Evolutionary conservation across 2,329 filamentous ascomycete species (phyloP).

Genomic region (Clonostachys sp.): DNA sequence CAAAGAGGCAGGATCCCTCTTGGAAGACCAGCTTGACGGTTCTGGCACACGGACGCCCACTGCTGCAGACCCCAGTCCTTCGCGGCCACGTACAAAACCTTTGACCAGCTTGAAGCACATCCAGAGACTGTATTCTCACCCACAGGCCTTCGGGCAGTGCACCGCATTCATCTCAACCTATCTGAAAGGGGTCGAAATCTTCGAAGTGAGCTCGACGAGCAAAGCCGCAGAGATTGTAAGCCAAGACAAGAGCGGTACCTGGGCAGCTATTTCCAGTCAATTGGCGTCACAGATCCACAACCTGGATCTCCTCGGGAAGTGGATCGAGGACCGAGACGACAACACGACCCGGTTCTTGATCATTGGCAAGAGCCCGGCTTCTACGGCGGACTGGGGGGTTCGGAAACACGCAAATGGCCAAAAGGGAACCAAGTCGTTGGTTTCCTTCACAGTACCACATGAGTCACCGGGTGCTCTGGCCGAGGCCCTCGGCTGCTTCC

Average conservation of each 20-base stretch:
- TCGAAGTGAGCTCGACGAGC: constrained; percentile 83
- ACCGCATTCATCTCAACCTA: constrained; percentile 65
- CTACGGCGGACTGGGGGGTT: background rate
- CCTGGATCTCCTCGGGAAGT: constrained; percentile 63
- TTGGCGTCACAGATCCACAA: constrained; percentile 66
- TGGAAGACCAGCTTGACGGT: constrained; percentile 17
- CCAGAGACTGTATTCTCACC: constrained; percentile 81
- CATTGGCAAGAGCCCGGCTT: constrained; percentile 34
- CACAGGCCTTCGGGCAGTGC: constrained; percentile 94
- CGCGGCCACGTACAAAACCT: constrained; percentile 41
- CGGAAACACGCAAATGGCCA: background rate
- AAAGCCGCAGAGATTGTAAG: constrained; percentile 75
- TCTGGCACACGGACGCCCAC: constrained; percentile 48
- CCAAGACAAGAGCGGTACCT: constrained; percentile 50
- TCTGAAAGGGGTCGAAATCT: constrained; percentile 69
- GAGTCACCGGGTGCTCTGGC: constrained; percentile 76
- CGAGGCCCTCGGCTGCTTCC: constrained; percentile 75
- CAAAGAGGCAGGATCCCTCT: constrained; percentile 8
- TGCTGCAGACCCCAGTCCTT: constrained; percentile 33
- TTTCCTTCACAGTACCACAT: constrained; percentile 82
- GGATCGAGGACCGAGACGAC: constrained; percentile 69
- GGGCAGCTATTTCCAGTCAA: constrained; percentile 74
- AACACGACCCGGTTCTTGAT: constrained; percentile 81
- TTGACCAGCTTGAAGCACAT: constrained; percentile 54
- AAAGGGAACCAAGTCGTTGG: constrained; percentile 59